Conservation (phyloP, 2,329 filamentous ascomycete species). For the Talaromyces atroroseus region DNA sequence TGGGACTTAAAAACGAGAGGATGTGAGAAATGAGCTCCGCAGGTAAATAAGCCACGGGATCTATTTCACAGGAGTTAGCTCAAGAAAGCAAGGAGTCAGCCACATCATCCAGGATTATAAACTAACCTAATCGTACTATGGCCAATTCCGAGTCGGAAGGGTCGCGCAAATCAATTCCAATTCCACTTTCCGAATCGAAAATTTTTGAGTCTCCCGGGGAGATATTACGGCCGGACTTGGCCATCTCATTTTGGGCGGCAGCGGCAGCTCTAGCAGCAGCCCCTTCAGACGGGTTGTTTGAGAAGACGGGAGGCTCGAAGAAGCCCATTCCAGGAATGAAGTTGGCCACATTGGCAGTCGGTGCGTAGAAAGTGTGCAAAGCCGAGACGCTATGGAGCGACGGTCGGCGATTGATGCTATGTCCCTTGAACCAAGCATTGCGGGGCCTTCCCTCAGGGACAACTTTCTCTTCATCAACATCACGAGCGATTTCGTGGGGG, state of each 20-base stretch:
- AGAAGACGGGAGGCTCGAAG: constrained; percentile 35
- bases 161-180: constrained; percentile 42
- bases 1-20: constrained; percentile 55
- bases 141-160: constrained; percentile 30
- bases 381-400: constrained; percentile 33
- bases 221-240: constrained; percentile 23
- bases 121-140: constrained; percentile 34
- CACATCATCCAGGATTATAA: background rate
- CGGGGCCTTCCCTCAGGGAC: constrained; percentile 19
- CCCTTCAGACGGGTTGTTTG: constrained; percentile 36
- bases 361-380: constrained; percentile 30
- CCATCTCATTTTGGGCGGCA: constrained; percentile 45
- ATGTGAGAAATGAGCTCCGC: constrained; percentile 55
- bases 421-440: constrained; percentile 24
- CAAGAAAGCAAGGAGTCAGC: background rate
- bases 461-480: constrained; percentile 12
- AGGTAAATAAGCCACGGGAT: constrained; percentile 52
- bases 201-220: constrained; percentile 25
- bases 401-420: constrained; percentile 30
- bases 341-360: constrained; percentile 22
- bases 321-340: constrained; percentile 34
- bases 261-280: constrained; percentile 44
- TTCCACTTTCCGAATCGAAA: constrained; percentile 46
- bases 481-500: constrained; percentile 1
- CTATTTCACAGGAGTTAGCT: constrained; percentile 27